Evolutionary conservation across 192 early-diverging fungal genomes (phyloP), one percentile per base, ranked within the genome.

Genomic region (Backusella tuberculispora): DNA sequence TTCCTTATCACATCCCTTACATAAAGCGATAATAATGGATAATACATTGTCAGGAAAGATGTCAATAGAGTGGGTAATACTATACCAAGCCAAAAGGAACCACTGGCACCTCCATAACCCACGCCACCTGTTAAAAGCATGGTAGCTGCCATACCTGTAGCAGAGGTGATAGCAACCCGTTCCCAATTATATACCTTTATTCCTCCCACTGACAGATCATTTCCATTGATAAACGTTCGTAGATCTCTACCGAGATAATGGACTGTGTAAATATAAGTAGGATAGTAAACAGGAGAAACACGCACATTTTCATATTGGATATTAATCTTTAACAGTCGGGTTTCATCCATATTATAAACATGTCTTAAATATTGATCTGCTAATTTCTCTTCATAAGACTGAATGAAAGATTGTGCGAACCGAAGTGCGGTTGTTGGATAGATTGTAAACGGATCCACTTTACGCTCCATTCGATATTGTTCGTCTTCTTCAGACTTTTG

Each of bases 201-300:
- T 40, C 86, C 86, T 10, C 86, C 84, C 5, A 83, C 77, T 6
- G 72, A 48, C 15, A 80, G 26, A 75, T 88, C 84, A 47, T 84
- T 63, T 3, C 83, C 86, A 56, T 88, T 83, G n/a, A 88, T 74
- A 77, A 88, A 85, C 0, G 86, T 88, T n/a, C 86, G 69, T 26
- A 88, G 82, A 15, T 76, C 69, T 69, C 86, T 74, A 34, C 82
- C 74, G 17, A 88, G 66, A 67, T 85, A 80, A 26, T 60, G 73
- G 3, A 85, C 78, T 13, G 83, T 80, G 19, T 81, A 88, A 1
- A 88, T 74, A 46, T 78, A 88, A 1, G 83, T 81, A 5, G 86
- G 86, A 44, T 84, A 83, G 43, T 88, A 88, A 2, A 88, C 81
- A 3, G 86, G 86, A n/a, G 84, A 81, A 6, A 84, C 43, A 14